phyloP scores from a whole-genome alignment of 768 basidiomycete species.

The Lactarius sp. region DNA sequence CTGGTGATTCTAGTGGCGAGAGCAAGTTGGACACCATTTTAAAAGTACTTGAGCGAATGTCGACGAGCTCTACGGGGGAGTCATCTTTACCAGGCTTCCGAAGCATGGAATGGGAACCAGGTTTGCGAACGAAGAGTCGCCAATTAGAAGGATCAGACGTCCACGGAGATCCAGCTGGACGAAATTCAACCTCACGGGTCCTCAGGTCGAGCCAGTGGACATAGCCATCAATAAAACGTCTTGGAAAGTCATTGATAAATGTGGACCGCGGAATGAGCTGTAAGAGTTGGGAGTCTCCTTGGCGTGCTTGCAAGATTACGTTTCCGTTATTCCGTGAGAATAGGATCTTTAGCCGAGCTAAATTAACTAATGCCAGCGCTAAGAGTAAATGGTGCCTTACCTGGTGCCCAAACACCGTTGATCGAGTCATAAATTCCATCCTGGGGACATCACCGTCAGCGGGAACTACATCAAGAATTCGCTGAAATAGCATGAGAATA shows the following conservation, averaged over 20 bases:
- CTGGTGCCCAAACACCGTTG: slow-evolving; percentile 6
- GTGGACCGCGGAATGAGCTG: too few species aligned
- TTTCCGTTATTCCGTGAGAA: not conserved
- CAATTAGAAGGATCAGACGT: slow-evolving; percentile 30
- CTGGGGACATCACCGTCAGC: not conserved
- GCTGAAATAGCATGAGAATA: not conserved
- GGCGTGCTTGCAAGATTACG: not conserved
- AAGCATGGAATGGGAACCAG: too few species aligned
- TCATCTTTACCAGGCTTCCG: too few species aligned
- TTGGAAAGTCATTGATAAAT: too few species aligned
- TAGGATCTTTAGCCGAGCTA: not conserved
- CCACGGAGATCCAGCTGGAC: slow-evolving; percentile 28
- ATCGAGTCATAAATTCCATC: not conserved
- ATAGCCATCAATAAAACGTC: too few species aligned
- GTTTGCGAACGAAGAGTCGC: slow-evolving; percentile 15
- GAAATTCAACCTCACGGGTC: too few species aligned
- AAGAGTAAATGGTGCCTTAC: not conserved
- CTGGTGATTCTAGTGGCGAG: too few species aligned
- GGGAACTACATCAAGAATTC: slow-evolving; percentile 9
- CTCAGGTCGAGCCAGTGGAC: too few species aligned
- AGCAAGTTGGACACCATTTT: not conserved
- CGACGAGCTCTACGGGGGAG: not conserved
- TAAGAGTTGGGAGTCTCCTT: not conserved
- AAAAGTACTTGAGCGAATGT: slow-evolving; percentile 11
- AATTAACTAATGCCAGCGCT: too few species aligned